These are phyloP conservation scores for Saccharomycopsis sp. DNA, from an alignment of 805 yeast species.

Conservation along the genomic window DNA sequence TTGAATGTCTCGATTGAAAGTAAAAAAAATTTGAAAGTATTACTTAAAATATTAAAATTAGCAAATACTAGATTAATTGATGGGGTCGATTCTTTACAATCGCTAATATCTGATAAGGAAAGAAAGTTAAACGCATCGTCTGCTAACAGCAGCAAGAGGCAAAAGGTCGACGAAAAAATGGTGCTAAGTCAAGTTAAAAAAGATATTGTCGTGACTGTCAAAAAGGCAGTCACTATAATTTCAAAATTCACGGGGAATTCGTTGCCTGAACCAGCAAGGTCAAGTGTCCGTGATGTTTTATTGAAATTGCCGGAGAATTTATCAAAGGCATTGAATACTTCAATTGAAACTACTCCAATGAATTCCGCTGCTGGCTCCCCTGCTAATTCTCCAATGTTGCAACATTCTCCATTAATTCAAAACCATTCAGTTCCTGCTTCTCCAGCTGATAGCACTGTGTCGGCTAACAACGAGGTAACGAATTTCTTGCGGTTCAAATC, in stretches of 20 bases:
- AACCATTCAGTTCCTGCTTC: neutral
- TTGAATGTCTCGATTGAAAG: slow-evolving; percentile 56
- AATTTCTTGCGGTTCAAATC: slow-evolving; percentile 20
- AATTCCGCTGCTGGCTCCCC: slow-evolving; percentile 19
- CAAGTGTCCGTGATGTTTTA: slow-evolving; percentile 72
- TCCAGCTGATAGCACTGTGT: neutral
- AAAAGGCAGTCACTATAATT: slow-evolving; percentile 78
- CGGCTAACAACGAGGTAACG: slow-evolving; percentile 7
- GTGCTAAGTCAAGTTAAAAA: slow-evolving; percentile 47
- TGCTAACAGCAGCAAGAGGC: slow-evolving; percentile 4
- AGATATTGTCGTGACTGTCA: slow-evolving; percentile 83
- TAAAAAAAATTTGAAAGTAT: slow-evolving; percentile 65
- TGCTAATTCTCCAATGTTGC: slow-evolving; percentile 9
- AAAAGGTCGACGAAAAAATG: slow-evolving; percentile 9
- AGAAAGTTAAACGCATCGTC: slow-evolving; percentile 24
- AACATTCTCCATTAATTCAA: neutral
- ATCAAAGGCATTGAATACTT: slow-evolving; percentile 38
- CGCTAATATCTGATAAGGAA: slow-evolving; percentile 42
- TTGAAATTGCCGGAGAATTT: slow-evolving; percentile 68
- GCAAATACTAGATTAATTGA: slow-evolving; percentile 73
- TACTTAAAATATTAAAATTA: slow-evolving; percentile 69
- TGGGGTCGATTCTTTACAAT: slow-evolving; percentile 59
- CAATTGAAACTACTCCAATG: slow-evolving; percentile 26
- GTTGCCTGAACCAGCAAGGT: slow-evolving; percentile 69
- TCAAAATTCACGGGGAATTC: slow-evolving; percentile 78